Evolutionary conservation across 257 asterid species (phyloP), one percentile per base, ranked within the genome.

Genomic region (Nemophila menziesii): DNA sequence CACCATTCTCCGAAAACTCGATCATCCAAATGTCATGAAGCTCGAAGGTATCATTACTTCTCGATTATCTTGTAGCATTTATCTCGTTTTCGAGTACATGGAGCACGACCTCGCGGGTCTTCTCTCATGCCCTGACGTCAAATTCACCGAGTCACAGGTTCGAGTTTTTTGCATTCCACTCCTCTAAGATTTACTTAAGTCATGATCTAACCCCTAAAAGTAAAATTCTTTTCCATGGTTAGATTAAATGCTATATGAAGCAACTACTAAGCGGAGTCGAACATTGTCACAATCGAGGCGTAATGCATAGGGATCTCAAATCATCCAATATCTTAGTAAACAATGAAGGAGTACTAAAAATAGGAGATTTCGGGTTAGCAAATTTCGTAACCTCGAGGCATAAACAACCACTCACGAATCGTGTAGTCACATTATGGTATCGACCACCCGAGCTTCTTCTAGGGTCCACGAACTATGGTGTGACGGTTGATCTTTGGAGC

Each of bases 51-150:
- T 90, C 33, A 79, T 90, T 16, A 85, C 96, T 4, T 90, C 99
- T 15, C 58, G 72, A 15, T 51, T 82, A 33, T 85, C 99, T 1
- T 64, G 75, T 22, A 80, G 71, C 56, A 62, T 90, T 22, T 82
- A 79, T 80, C 90, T 90, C 29, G 99, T 90, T 39, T 90, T 90
- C 49, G 96, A 90, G 62, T 90, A 85, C 68, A 90, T 90, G 96
- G 99, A 90, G 58, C 99, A 90, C 14, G 99, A 90, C 59, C 93
- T 90, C n/a, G 66, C 93, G 1, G 96, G 99, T 12, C 69, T 90
- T 8, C 54, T 90, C 11, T 76, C 99, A 4, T 79, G 77, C 44
- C 96, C 99, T 1, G 80, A 73, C 33, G 67, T 85, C 78, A 81
- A 73, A 62, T 90, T 90, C 66, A 90, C 70, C 0, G 96, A 85